Evolutionary conservation across 1,284 basidiomycete species (phyloP), one percentile per base, ranked within the genome.

Genomic region (Wallemia mellicola): DNA sequence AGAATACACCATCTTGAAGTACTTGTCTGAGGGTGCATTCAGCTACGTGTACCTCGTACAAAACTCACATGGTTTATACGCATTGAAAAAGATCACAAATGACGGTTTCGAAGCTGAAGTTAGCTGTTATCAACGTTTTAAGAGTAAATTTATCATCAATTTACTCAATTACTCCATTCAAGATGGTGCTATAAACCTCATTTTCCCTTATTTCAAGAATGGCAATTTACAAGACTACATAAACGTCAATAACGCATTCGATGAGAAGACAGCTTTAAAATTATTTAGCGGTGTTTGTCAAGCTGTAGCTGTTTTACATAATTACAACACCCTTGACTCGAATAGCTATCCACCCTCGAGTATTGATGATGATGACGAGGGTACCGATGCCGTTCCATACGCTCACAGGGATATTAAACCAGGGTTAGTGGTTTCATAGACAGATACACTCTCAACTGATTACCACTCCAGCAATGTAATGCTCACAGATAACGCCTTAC

Each of bases 371-470:
- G 66, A 58, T 26, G 60, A 3, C 1, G 60, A 62, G 3, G 71
- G 75, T 62, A 72, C 70, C 1, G 77, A 79, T 60, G 65, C 82
- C 9, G 77, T 88, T 3, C 88, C 94, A 0, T 99, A 94, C 68
- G 91, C 92, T 0, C 94, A 98, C 72, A 76, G 94, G 61, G 92
- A 99, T 71, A 75, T 98, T 66, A 98, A 99, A 72, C 94, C 92
- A 38, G 89, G 82, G 86, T 88, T 66, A 66, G 80, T 73, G 1
- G n/a, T 54, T 62, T n/a, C 33, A 57, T 58, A 24, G 9, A 9
- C 58, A 48, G 24, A 25, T 27, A 14, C 15, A 30, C 60, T 26
- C 61, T 26, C 11, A 19, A 9, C 17, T 15, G n/a, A 24, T 17
- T 24, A 1, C 5, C 3, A 11, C 14, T 25, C 24, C 62, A 91